Conservation (phyloP, 208 protist species). For the Wallacemonas sp. region DNA sequence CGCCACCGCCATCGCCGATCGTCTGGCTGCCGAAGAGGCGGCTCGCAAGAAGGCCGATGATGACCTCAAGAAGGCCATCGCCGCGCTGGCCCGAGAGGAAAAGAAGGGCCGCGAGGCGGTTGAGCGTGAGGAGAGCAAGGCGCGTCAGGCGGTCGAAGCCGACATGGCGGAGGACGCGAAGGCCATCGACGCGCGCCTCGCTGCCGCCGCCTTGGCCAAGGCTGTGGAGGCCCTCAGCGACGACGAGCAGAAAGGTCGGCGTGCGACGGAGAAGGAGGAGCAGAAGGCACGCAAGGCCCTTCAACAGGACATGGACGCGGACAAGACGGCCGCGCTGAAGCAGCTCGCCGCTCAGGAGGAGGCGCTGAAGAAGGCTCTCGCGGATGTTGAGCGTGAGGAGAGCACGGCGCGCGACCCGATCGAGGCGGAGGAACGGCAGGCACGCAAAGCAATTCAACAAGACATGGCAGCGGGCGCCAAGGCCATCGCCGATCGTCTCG, state of each 20-base stretch:
- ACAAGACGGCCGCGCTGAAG: slow-evolving; percentile 2
- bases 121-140: slow-evolving; percentile 5
- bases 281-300: not conserved
- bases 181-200: not conserved
- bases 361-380: not conserved
- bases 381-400: not conserved
- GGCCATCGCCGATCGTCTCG: slow-evolving; percentile 8
- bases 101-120: not conserved
- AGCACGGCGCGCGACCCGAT: not conserved
- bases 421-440: slow-evolving; percentile 8
- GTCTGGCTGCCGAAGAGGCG: slow-evolving; percentile 11
- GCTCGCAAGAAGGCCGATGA: slow-evolving; percentile 4
- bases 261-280: slow-evolving; percentile 5
- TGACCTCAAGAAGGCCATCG: not conserved
- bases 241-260: not conserved
- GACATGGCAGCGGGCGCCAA: not conserved
- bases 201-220: not conserved
- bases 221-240: not conserved
- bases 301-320: not conserved
- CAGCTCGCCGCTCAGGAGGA: slow-evolving; percentile 5
- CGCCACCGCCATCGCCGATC: slow-evolving; percentile 8
- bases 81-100: not conserved
- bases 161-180: not conserved
- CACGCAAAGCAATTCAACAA: not conserved
- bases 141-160: not conserved